Base-by-base conservation (phyloP, 2,329 filamentous ascomycete genomes). In the Biscogniauxia sp. region DNA sequence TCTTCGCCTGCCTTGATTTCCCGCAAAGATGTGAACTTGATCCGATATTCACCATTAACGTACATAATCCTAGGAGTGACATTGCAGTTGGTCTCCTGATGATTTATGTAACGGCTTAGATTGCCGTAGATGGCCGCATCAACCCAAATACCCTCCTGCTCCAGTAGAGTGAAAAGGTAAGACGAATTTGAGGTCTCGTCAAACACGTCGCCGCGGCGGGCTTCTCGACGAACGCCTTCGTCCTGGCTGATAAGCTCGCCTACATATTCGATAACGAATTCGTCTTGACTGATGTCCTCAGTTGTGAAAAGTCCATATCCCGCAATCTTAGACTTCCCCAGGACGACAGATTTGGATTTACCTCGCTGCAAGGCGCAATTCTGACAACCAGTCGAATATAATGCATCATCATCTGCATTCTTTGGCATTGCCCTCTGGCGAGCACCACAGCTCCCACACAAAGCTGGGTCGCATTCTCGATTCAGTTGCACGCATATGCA, bases 21-120 rank as follows among this genome's bases (percentile, higher is more conserved):
- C 1, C 84, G 80, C 58, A 82, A 79, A 0, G 91, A 90, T 53
- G 84, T 87, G 68, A 95, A 89, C 52, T 87, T 89, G 71, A 95
- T 92, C 15, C 92, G 85, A 67, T 88, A 88, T 63, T 91, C 88
- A 23, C 88, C 88, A 68, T 92, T 91, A 60, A 92, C 91, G 55
- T 91, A 85, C 17, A 89, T 74, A 57, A 92, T 88, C 60, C 84
- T 84, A 1, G 90, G 84, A 17, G 79, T 82, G 61, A 87, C 84
- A 64, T 88, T 86, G 70, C 88, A 87, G 57, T 89, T 73, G 32
- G 64, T 59, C 1, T 81, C 80, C 15, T 89, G 88, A 68, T 94
- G 90, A 73, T 96, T 95, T 73, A 95, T 92, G 75, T 93, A 95
- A 3, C 92, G 86, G 53, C 89, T 88, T 64, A 93, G 87, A 72